phyloP scores from a whole-genome alignment of 495 filamentous ascomycete species.

The Aspergillus sparsus region DNA sequence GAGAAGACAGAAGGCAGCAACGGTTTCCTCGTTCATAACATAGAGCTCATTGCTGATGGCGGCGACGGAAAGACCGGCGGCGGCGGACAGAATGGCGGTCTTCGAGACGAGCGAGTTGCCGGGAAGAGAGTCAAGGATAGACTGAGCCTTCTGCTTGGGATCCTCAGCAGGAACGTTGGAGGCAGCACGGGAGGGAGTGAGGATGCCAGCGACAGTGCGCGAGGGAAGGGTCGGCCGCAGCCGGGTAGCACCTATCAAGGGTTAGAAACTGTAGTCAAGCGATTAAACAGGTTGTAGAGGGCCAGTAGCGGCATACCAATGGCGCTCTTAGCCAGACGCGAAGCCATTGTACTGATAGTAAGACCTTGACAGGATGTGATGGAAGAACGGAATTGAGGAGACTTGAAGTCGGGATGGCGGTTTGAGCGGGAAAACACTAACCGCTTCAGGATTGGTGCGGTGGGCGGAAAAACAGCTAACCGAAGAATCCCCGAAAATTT shows the following conservation, averaged over 20 bases:
- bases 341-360: slow-evolving; percentile 76
- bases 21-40: slow-evolving; percentile 96
- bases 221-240: slow-evolving; percentile 72
- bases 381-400: slow-evolving; percentile 51
- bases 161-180: slow-evolving; percentile 80
- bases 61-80: slow-evolving; percentile 84
- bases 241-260: slow-evolving; percentile 75
- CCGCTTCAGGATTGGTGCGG: slow-evolving; percentile 70
- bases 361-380: slow-evolving; percentile 40
- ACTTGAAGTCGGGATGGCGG: slow-evolving; percentile 63
- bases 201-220: slow-evolving; percentile 70
- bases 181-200: slow-evolving; percentile 63
- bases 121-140: slow-evolving; percentile 85
- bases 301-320: slow-evolving; percentile 64
- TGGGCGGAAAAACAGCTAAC: slow-evolving; percentile 41
- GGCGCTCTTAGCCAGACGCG: slow-evolving; percentile 88
- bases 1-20: slow-evolving; percentile 85
- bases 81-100: slow-evolving; percentile 92
- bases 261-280: slow-evolving; percentile 31
- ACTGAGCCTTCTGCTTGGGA: slow-evolving; percentile 92
- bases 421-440: slow-evolving; percentile 85
- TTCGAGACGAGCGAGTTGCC: slow-evolving; percentile 86
- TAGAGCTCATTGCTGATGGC: slow-evolving; percentile 99
- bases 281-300: slow-evolving; percentile 4
- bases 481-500: slow-evolving; percentile 40